phyloP scores from a whole-genome alignment of 2,329 filamentous ascomycete genomes.

The Ceratocystis lukuohia region DNA sequence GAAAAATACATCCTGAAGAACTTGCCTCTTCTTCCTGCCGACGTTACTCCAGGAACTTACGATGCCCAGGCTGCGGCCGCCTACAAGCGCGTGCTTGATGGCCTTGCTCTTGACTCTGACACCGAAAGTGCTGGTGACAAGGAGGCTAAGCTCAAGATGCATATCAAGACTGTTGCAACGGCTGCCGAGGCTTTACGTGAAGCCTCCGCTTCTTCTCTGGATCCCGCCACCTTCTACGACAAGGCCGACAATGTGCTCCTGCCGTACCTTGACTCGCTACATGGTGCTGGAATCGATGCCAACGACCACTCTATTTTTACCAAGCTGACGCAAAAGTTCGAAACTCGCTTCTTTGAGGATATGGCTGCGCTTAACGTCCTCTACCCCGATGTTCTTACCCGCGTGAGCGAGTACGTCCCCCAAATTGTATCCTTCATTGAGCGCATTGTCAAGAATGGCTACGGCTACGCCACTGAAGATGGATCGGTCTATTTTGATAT shows the following conservation, averaged over 20 bases:
- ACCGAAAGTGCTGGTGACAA: slow-evolving; percentile 52
- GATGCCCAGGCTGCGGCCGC: slow-evolving; percentile 35
- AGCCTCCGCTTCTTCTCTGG: slow-evolving; percentile 30
- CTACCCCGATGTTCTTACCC: slow-evolving; percentile 65
- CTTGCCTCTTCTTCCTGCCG: slow-evolving; percentile 37
- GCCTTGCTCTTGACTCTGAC: slow-evolving; percentile 42
- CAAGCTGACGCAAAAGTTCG: slow-evolving; percentile 71
- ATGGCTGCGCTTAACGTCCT: slow-evolving; percentile 79
- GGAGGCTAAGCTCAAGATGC: slow-evolving; percentile 84
- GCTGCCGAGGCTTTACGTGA: slow-evolving; percentile 28
- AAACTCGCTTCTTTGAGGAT: slow-evolving; percentile 76
- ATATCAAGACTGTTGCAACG: slow-evolving; percentile 51
- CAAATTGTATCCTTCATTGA: slow-evolving; percentile 80
- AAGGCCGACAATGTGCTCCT: slow-evolving; percentile 55
- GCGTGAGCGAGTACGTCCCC: slow-evolving; percentile 84
- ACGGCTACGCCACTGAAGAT: slow-evolving; percentile 59
- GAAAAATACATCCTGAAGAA: slow-evolving; percentile 42
- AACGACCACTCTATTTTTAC: slow-evolving; percentile 65
- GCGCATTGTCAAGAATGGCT: slow-evolving; percentile 69
- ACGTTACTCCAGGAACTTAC: slow-evolving; percentile 36
- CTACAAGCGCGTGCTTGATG: slow-evolving; percentile 42
- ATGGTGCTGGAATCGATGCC: slow-evolving; percentile 49
- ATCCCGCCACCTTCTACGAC: slow-evolving; percentile 37
- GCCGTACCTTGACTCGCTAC: slow-evolving; percentile 64
- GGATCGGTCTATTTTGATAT: slow-evolving; percentile 95